Evolutionary conservation across 2,329 filamentous ascomycete genomes (phyloP).

Genomic region (Ampelomyces quisqualis): DNA sequence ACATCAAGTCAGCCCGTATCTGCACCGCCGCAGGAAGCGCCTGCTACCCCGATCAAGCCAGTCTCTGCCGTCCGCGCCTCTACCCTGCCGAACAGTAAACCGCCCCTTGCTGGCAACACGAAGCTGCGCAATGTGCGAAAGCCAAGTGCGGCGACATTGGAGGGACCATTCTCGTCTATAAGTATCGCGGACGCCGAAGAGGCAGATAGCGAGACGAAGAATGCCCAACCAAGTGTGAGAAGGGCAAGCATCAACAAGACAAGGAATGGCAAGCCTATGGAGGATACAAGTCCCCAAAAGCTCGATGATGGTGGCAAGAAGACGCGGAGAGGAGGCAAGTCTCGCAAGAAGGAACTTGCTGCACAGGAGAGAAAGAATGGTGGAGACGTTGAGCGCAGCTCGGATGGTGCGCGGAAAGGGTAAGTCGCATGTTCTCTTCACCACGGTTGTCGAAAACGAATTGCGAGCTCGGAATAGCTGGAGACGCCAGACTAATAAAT

Average conservation of each 20-base stretch:
- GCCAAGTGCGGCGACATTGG: constrained; percentile 43
- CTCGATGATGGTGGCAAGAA: constrained; percentile 47
- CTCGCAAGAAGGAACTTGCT: constrained; percentile 48
- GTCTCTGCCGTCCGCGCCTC: constrained; percentile 38
- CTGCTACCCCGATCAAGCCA: constrained; percentile 49
- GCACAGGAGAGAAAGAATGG: constrained; percentile 45
- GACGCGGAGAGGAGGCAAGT: constrained; percentile 49
- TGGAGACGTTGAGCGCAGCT: constrained; percentile 26
- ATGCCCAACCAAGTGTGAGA: constrained; percentile 25
- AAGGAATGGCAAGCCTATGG: constrained; percentile 45
- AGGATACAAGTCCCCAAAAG: constrained; percentile 33
- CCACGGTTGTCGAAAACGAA: too few relatives aligned
- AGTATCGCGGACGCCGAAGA: constrained; percentile 45
- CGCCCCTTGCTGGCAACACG: constrained; percentile 40
- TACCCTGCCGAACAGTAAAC: constrained; percentile 39
- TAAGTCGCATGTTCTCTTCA: constrained; percentile 22
- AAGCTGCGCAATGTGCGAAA: constrained; percentile 36
- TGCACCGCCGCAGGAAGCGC: constrained; percentile 39
- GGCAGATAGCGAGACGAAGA: constrained; percentile 39
- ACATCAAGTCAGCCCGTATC: constrained; percentile 19
- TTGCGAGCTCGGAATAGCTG: too few relatives aligned
- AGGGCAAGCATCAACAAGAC: constrained; percentile 45
- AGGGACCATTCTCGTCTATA: constrained; percentile 44
- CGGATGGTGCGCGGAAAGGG: constrained; percentile 36
- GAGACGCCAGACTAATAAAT: constrained; percentile 12